Evolutionary conservation across 2,329 filamentous ascomycete genomes (phyloP).

Genomic region (Cercospora brassicicola): DNA sequence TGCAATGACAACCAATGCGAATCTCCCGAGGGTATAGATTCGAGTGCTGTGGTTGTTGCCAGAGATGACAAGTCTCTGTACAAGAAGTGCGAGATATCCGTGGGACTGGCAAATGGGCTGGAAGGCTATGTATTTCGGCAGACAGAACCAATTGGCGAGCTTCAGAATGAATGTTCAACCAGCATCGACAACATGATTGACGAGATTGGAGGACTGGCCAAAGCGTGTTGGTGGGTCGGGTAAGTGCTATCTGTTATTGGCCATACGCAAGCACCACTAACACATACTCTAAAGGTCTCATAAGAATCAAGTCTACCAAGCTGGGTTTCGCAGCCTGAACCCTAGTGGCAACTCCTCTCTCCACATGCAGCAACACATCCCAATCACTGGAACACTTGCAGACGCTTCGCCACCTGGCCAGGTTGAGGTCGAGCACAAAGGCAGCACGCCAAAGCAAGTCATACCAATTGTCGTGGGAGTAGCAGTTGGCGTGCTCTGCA

Average conservation of each 20-base stretch:
- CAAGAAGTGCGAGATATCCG: constrained; percentile 20
- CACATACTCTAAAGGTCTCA: constrained; percentile 3
- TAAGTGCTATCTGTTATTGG: not conserved
- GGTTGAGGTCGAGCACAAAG: not conserved
- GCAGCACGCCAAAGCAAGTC: not conserved
- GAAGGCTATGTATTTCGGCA: constrained; percentile 19
- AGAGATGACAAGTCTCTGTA: constrained; percentile 15
- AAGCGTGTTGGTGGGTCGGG: constrained; percentile 18
- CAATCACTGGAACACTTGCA: not conserved
- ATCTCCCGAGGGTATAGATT: constrained; percentile 12
- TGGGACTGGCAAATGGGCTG: constrained; percentile 16
- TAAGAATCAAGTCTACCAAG: constrained; percentile 20
- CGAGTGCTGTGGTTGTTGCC: constrained; percentile 13
- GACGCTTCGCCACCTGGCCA: constrained; percentile 2
- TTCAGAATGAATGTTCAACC: constrained; percentile 13
- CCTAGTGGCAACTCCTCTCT: constrained; percentile 5
- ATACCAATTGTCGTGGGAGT: constrained; percentile 7
- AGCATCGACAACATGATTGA: constrained; percentile 18
- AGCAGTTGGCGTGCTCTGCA: not conserved
- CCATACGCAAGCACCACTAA: not conserved
- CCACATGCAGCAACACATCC: constrained; percentile 11
- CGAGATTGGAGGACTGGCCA: constrained; percentile 10
- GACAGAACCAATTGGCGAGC: constrained; percentile 6
- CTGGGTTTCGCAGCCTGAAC: constrained; percentile 13
- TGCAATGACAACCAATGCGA: constrained; percentile 16